Conservation (phyloP, 768 basidiomycete species). For the Pleurotus platypus region DNA sequence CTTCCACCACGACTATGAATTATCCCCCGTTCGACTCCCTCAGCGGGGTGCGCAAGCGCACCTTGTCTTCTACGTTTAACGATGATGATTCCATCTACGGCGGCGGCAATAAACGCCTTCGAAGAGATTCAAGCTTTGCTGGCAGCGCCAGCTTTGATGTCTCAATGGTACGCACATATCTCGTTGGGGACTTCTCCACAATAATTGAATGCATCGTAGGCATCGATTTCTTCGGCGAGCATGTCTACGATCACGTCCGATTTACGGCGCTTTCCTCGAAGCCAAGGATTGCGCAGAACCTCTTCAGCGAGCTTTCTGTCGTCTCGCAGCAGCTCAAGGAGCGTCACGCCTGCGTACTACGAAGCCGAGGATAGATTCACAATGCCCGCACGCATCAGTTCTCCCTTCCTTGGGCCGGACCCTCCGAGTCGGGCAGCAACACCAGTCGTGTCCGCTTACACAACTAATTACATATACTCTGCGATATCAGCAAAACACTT, state of each 20-base stretch:
- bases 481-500: constrained; percentile 22
- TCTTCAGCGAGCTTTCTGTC: background rate
- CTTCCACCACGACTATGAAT: background rate
- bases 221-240: too few species aligned
- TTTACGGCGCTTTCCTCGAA: background rate
- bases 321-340: background rate
- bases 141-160: background rate
- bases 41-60: constrained; percentile 3
- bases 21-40: background rate
- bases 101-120: constrained; percentile 3
- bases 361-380: constrained; percentile 1
- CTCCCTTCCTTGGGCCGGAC: background rate
- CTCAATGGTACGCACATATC: background rate
- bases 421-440: background rate
- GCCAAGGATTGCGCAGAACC: background rate
- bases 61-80: background rate
- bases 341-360: background rate
- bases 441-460: background rate
- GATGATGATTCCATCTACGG: background rate
- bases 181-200: too few species aligned
- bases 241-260: background rate
- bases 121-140: constrained; percentile 3
- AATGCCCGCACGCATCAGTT: background rate
- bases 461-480: constrained; percentile 13
- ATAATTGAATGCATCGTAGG: too few species aligned